Percentiles rank a stretch among this genome's conserved stretches.
Evolutionary conservation across 352 stramenopile genomes (phyloP).

Genomic region (Phytophthora cactorum): DNA sequence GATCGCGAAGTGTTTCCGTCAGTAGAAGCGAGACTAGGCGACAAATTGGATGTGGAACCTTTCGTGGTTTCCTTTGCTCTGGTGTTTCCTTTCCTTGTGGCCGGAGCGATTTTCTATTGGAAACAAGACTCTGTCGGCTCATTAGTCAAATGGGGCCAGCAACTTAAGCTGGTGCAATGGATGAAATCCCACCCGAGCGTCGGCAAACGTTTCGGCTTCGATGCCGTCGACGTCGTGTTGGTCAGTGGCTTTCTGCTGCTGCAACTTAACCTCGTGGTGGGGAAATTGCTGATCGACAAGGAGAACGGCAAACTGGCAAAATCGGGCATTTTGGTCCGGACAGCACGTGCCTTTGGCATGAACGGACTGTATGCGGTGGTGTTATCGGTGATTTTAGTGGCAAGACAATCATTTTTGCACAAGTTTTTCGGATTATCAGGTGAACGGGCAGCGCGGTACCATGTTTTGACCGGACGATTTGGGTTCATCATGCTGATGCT

Average conservation of each 20-base stretch:
- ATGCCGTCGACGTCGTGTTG: slow-evolving; percentile 58
- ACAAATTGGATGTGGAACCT: slow-evolving; percentile 59
- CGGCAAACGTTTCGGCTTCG: slow-evolving; percentile 30
- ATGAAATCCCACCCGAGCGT: slow-evolving; percentile 32
- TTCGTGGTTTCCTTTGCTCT: slow-evolving; percentile 44
- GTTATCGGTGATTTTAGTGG: slow-evolving; percentile 66
- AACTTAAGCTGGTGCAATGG: slow-evolving; percentile 35
- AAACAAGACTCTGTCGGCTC: slow-evolving; percentile 24
- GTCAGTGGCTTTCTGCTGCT: slow-evolving; percentile 52
- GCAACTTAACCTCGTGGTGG: slow-evolving; percentile 68
- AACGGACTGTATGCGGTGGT: slow-evolving; percentile 68
- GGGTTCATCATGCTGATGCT: slow-evolving; percentile 47
- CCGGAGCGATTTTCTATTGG: slow-evolving; percentile 54
- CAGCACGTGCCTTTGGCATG: slow-evolving; percentile 65
- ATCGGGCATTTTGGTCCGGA: slow-evolving; percentile 52
- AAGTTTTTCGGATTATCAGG: slow-evolving; percentile 58
- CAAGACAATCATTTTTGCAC: slow-evolving; percentile 72
- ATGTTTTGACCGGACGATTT: slow-evolving; percentile 69
- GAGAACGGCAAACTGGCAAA: slow-evolving; percentile 74
- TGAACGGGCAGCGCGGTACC: slow-evolving; percentile 64
- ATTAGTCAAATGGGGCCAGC: slow-evolving; percentile 8
- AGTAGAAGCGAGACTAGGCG: slow-evolving; percentile 34
- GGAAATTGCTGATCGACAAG: slow-evolving; percentile 71
- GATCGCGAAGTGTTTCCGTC: slow-evolving; percentile 34
- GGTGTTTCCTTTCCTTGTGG: slow-evolving; percentile 44